phyloP scores from a whole-genome alignment of 2,329 filamentous ascomycete species.

The Botrytis paeoniae region DNA sequence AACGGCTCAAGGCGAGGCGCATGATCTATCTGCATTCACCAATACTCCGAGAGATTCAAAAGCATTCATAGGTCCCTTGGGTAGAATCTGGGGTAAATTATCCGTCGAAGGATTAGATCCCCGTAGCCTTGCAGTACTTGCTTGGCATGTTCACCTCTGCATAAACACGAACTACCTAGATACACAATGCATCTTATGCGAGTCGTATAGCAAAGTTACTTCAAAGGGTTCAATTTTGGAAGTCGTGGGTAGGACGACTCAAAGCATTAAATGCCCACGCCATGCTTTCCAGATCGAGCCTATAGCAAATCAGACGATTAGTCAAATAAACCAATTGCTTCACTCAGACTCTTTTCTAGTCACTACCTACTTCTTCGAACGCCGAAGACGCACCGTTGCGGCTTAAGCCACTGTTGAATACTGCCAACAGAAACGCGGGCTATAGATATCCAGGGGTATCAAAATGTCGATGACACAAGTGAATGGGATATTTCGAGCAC shows the following conservation, averaged over 20 bases:
- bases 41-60: not conserved
- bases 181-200: not conserved
- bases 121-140: not conserved
- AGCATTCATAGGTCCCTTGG: not conserved
- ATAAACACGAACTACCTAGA: not conserved
- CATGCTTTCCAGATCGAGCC: not conserved
- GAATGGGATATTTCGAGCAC: not conserved
- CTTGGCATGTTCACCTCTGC: not conserved
- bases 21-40: not conserved
- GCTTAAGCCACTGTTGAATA: constrained; percentile 1
- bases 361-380: not conserved
- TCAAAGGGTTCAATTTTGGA: not conserved
- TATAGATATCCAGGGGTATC: not conserved
- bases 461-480: not conserved
- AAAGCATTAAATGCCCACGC: not conserved
- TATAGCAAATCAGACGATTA: not conserved
- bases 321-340: not conserved
- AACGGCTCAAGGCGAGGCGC: not conserved
- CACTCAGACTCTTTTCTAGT: not conserved
- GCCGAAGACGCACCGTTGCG: constrained; percentile 11
- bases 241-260: not conserved
- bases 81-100: constrained; percentile 1
- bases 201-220: constrained; percentile 1
- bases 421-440: not conserved
- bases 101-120: not conserved